Base-by-base conservation (phyloP, 2,329 filamentous ascomycete species). In the Fusarium clavum region DNA sequence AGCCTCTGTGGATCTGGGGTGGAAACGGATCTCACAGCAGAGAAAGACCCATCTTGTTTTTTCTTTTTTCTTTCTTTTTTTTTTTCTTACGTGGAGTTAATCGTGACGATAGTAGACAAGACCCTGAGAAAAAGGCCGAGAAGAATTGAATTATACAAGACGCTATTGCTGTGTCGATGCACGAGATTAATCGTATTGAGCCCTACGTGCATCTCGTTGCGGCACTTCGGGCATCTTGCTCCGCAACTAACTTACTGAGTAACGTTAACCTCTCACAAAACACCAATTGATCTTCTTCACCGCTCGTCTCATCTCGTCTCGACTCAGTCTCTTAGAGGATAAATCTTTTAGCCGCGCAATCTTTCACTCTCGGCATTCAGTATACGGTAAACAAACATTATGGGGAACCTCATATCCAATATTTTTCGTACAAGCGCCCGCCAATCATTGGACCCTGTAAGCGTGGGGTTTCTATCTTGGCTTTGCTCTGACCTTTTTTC, bases 1-100 rank as follows among this genome's bases (percentile, higher is more conserved):
- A 38, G 34, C 18, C 34, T 38, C 48, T n/a, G 67, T 71, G 67
- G 68, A 71, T 65, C 67, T 64, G 63, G 67, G 63, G 66, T 70
- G 51, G 61, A 70, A 66, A 70, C 49, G 52, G 57, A 62, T 52
- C 44, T 49, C 5, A n/a, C 24, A 27, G 46, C 7, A 29, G 16
- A 30, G 30, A 24, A 13, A 32, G 30, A 34, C 40, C 32, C 30
- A n/a, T 52, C 48, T 30, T 38, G 18, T 45, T 47, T 27, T n/a
- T 38, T 22, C 7, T 27, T 29, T 10, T 8, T 14, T 7, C 24
- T 24, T 24, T 24, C 24, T 24, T 25, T 24, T 30, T 34, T 30
- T 34, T 11, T 43, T 13, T 34, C n/a, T 29, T 5, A 3, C 46
- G 20, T 34, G 6, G 34, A 38, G 34, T 40, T 20, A n/a, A 51